Base-by-base conservation (phyloP, 1,139 yeast genomes). In the Kodamaea derodonti region DNA sequence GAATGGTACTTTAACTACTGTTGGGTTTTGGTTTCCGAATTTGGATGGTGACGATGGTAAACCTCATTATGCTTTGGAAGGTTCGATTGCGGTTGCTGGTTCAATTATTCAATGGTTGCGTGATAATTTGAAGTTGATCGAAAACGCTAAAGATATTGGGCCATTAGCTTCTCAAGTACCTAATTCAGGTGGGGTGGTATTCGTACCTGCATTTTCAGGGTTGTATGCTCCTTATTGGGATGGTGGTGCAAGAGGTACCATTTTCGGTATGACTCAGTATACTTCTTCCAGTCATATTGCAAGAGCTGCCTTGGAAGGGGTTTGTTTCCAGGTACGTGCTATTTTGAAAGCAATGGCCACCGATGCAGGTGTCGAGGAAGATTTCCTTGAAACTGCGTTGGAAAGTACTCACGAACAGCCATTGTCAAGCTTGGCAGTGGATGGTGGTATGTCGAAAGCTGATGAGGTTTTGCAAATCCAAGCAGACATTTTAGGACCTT, bases 221-320 rank as follows among this genome's bases (percentile, higher is more conserved):
- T 69, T 90, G 40, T 90, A 86, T 59, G 95, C 97, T 3, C 97
- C 97, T 14, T 88, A 90, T 66, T 90, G 97, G 97, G 87, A 86
- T 52, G 77, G 94, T 14, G 87, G 86, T 34, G 90, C 96, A 8
- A 78, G 95, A 51, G 97, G 97, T 39, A 82, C 96, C 29, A 84
- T 90, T 35, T 80, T 87, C 56, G 97, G 97, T 31, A 76, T 90
- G 71, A 86, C 96, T 4, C 95, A 87, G 56, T 87, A 79, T 62
- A 84, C 96, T 24, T 75, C 84, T 13, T 80, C 94, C 23, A 78
- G 88, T 28, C 97, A 90, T 61, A 80, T 90, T 52, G 95, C 95
- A 11, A 76, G 96, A 47, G 97, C 97, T 4, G 95, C 96, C 4
- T 73, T 90, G 41, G 97, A 90, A 60, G 97, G 97, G 45, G 94